A percentile compares a stretch with the other conserved stretches of the same genome.
Evolutionary conservation across 192 early-diverging fungal genomes (phyloP).

Genomic region (Podochytrium sp.): DNA sequence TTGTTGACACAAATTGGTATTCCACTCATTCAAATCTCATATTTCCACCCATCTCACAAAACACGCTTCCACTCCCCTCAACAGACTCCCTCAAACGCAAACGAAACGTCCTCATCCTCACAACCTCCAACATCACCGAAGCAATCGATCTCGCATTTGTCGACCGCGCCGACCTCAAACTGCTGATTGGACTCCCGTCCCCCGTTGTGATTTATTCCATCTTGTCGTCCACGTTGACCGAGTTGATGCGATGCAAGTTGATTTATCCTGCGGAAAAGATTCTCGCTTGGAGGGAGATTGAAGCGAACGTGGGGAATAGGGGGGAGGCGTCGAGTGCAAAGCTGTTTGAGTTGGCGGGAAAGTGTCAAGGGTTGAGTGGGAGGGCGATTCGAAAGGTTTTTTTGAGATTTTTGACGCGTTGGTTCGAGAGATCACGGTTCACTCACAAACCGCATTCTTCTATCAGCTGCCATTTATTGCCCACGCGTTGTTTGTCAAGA

Average conservation of each 20-base stretch:
- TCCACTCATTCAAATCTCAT: too few species aligned
- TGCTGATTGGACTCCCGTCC: conserved; percentile 58
- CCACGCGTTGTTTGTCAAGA: conserved; percentile 50
- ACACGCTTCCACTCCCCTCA: neutral
- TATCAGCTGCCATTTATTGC: conserved; percentile 61
- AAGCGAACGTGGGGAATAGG: conserved; percentile 14
- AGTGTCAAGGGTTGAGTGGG: conserved; percentile 38
- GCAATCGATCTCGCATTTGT: conserved; percentile 33
- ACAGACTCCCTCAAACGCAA: conserved; percentile 59
- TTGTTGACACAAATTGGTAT: conserved; percentile 75
- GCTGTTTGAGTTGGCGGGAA: conserved; percentile 43
- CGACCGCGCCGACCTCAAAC: conserved; percentile 66
- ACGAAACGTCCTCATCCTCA: conserved; percentile 69
- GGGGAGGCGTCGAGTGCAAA: conserved; percentile 25
- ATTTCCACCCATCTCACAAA: too few species aligned
- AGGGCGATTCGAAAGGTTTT: conserved; percentile 36
- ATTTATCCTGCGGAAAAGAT: conserved; percentile 41
- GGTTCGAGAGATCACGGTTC: too few species aligned
- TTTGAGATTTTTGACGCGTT: too few species aligned
- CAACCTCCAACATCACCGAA: conserved; percentile 75
- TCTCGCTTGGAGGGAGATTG: conserved; percentile 49
- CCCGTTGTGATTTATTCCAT: conserved; percentile 61
- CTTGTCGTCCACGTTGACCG: conserved; percentile 52
- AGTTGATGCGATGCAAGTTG: conserved; percentile 54
- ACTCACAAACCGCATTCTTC: too few species aligned